phyloP scores from a whole-genome alignment of 2,329 filamentous ascomycete species.

The Epicoccum sorghinum region DNA sequence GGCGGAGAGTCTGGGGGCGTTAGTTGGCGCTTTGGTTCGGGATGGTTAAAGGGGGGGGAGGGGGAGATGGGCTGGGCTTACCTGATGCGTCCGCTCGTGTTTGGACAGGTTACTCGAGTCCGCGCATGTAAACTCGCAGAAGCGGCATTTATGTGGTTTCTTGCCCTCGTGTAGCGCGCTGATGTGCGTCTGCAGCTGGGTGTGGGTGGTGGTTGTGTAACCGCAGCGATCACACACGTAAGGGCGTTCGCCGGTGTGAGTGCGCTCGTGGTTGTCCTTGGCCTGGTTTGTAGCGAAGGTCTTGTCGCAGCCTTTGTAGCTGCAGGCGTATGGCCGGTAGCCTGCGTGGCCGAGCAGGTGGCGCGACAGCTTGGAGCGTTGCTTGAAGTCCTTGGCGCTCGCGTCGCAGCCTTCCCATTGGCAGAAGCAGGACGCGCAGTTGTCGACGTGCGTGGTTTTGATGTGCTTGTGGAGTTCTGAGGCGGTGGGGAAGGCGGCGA shows the following conservation, averaged over 20 bases:
- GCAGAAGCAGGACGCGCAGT: constrained; percentile 42
- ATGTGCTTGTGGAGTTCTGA: constrained; percentile 45
- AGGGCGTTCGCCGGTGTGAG: constrained; percentile 46
- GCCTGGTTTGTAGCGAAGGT: constrained; percentile 49
- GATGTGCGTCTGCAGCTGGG: constrained; percentile 47
- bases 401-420: constrained; percentile 46
- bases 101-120: constrained; percentile 47
- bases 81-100: constrained; percentile 47
- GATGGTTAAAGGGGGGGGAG: too few species aligned
- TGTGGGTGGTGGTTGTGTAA: constrained; percentile 49
- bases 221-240: constrained; percentile 46
- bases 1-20: constrained; percentile 36
- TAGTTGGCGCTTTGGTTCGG: neutral
- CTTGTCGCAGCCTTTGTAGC: constrained; percentile 43
- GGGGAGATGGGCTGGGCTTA: constrained; percentile 12
- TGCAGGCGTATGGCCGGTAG: constrained; percentile 46
- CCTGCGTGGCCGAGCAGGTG: constrained; percentile 47
- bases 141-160: constrained; percentile 47
- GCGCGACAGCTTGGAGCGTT: constrained; percentile 47
- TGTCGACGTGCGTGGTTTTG: constrained; percentile 44
- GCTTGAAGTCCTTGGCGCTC: constrained; percentile 46
- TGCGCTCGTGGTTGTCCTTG: constrained; percentile 49
- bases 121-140: constrained; percentile 48
- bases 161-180: constrained; percentile 44
- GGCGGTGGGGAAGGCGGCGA: constrained; percentile 35